These are phyloP conservation scores for Trichaptum fuscoviolaceum DNA, from an alignment of 768 basidiomycete genomes.

Conservation along the genomic window DNA sequence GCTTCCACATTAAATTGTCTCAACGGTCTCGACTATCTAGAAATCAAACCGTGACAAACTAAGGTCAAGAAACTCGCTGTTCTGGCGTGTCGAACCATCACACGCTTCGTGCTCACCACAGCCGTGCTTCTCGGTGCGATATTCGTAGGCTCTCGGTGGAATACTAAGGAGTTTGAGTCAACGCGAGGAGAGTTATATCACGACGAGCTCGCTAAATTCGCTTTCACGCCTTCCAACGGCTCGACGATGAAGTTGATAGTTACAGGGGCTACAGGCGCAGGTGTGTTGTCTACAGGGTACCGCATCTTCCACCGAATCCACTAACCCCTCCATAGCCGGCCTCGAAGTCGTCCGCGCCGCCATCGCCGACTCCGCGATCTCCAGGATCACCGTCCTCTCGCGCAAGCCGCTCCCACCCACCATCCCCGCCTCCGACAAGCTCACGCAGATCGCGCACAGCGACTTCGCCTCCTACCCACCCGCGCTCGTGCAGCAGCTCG, in stretches of 20 bases:
- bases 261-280: conserved; percentile 31
- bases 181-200: background rate
- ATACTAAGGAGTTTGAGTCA: background rate
- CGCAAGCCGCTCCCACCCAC: conserved; percentile 28
- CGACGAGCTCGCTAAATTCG: background rate
- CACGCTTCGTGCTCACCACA: background rate
- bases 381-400: conserved; percentile 28
- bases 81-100: background rate
- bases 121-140: background rate
- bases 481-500: conserved; percentile 24
- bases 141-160: background rate
- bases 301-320: background rate
- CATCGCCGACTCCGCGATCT: conserved; percentile 23
- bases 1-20: background rate
- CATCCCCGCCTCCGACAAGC: conserved; percentile 23
- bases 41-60: background rate
- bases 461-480: conserved; percentile 30
- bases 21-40: background rate
- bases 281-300: conserved; percentile 13
- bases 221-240: background rate
- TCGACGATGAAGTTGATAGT: conserved; percentile 23
- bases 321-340: conserved; percentile 22
- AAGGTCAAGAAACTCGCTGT: background rate
- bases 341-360: conserved; percentile 30
- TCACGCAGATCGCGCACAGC: conserved; percentile 25